Percentiles rank a stretch among this genome's conserved stretches.
Conservation (phyloP, 768 basidiomycete genomes). For the Rossbeevera mucosa region DNA sequence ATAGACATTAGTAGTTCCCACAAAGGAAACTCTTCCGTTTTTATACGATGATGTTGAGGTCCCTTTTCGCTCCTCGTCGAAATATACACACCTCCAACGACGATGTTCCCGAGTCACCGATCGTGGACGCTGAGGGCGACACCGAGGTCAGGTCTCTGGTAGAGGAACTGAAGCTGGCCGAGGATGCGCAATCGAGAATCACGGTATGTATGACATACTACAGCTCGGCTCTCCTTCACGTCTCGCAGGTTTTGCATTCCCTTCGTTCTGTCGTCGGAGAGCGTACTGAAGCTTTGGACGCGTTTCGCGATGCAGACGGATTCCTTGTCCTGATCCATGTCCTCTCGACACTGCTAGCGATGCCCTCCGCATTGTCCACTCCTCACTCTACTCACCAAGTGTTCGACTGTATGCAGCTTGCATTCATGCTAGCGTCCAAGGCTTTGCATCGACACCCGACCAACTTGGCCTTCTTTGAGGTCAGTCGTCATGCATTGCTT, state of each 20-base stretch:
- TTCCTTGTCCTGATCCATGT: slow-evolving; percentile 72
- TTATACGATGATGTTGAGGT: slow-evolving; percentile 45
- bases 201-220: slow-evolving; percentile 42
- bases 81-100: slow-evolving; percentile 28
- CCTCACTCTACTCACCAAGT: slow-evolving; percentile 37
- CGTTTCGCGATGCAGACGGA: slow-evolving; percentile 79
- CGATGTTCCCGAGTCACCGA: slow-evolving; percentile 21
- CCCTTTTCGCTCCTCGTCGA: slow-evolving; percentile 55
- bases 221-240: background rate
- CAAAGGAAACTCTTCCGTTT: background rate
- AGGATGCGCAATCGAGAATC: slow-evolving; percentile 41
- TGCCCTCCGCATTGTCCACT: slow-evolving; percentile 24
- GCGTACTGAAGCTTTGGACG: slow-evolving; percentile 61
- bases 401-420: slow-evolving; percentile 53
- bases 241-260: slow-evolving; percentile 53
- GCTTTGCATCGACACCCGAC: slow-evolving; percentile 51
- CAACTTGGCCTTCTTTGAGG: slow-evolving; percentile 66
- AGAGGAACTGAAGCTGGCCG: slow-evolving; percentile 61
- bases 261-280: slow-evolving; percentile 66
- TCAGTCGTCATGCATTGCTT: slow-evolving; percentile 35
- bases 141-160: slow-evolving; percentile 61
- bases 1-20: background rate
- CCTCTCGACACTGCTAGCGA: slow-evolving; percentile 51
- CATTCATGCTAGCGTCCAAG: slow-evolving; percentile 61
- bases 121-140: background rate